Percentiles rank a stretch among this genome's conserved stretches.
These are phyloP conservation scores for Barbarea vulgaris DNA, from an alignment of 345 rosid genomes.

Conservation along the genomic window DNA sequence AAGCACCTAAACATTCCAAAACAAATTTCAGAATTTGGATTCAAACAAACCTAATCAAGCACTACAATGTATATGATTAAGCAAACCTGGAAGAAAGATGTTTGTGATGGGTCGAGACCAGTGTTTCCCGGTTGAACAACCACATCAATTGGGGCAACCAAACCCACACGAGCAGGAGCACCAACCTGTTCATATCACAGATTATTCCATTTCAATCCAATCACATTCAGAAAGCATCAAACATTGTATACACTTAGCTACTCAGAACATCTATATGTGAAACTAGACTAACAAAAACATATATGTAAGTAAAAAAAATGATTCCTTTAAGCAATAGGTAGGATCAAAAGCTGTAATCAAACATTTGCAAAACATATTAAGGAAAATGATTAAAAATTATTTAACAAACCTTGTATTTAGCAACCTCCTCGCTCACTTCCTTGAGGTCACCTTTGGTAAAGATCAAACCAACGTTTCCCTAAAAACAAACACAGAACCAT, in stretches of 20 bases:
- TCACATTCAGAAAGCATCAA: background rate
- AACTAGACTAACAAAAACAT: background rate
- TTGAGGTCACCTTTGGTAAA: slow-evolving; percentile 97
- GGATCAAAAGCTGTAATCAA: background rate
- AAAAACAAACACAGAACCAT: background rate
- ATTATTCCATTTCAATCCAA: background rate
- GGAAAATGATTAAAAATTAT: background rate
- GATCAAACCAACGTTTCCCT: slow-evolving; percentile 97
- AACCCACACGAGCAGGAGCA: slow-evolving; percentile 99
- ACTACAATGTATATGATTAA: background rate
- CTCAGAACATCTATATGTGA: background rate
- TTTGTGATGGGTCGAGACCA: slow-evolving; percentile 97
- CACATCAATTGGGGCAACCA: slow-evolving; percentile 94
- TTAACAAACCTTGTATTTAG: slow-evolving; percentile 78
- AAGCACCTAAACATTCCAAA: slow-evolving; percentile 50
- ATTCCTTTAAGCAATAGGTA: background rate
- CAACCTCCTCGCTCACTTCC: slow-evolving; percentile 95
- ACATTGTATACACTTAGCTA: background rate
- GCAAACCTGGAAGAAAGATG: slow-evolving; percentile 91
- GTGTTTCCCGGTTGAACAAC: slow-evolving; percentile 98
- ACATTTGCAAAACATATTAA: background rate
- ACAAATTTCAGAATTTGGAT: background rate
- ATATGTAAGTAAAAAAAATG: background rate
- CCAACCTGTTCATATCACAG: slow-evolving; percentile 66
- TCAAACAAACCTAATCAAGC: background rate